phyloP scores from a whole-genome alignment of 2,329 filamentous ascomycete genomes.

The Cercospora zeina region DNA sequence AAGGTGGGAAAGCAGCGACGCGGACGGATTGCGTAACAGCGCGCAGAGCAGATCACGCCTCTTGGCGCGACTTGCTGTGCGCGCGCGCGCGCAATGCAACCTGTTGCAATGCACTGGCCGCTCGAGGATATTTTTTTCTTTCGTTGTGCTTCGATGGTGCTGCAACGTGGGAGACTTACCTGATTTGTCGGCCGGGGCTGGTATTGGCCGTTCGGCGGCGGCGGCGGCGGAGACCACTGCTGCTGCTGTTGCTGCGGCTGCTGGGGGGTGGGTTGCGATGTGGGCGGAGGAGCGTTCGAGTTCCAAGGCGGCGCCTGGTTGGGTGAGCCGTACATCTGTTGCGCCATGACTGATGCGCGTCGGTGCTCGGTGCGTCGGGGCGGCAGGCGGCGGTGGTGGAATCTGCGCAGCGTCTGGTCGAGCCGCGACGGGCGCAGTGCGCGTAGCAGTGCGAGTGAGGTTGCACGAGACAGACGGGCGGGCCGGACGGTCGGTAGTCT shows the following conservation, averaged over 20 bases:
- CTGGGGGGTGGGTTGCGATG: constrained; percentile 30
- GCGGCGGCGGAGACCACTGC: constrained; percentile 37
- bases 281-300: constrained; percentile 25
- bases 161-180: constrained; percentile 34
- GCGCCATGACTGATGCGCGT: constrained; percentile 3
- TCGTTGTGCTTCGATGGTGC: constrained; percentile 13
- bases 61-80: constrained; percentile 30
- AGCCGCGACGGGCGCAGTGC: constrained; percentile 7
- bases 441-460: constrained; percentile 16
- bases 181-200: constrained; percentile 35
- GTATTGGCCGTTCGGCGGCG: constrained; percentile 39
- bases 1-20: constrained; percentile 28
- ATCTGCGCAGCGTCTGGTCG: not conserved
- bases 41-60: constrained; percentile 33
- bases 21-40: constrained; percentile 29
- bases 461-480: constrained; percentile 23
- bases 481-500: constrained; percentile 19
- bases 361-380: not conserved
- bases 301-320: constrained; percentile 28
- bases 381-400: not conserved
- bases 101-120: too few species aligned
- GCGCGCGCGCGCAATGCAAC: not conserved
- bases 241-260: constrained; percentile 23
- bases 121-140: not conserved
- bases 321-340: constrained; percentile 31